Percentiles rank a stretch among this genome's conserved stretches.
Evolutionary conservation across 2,329 filamentous ascomycete species (phyloP).

Genomic region (Exophiala lecanii-corni): DNA sequence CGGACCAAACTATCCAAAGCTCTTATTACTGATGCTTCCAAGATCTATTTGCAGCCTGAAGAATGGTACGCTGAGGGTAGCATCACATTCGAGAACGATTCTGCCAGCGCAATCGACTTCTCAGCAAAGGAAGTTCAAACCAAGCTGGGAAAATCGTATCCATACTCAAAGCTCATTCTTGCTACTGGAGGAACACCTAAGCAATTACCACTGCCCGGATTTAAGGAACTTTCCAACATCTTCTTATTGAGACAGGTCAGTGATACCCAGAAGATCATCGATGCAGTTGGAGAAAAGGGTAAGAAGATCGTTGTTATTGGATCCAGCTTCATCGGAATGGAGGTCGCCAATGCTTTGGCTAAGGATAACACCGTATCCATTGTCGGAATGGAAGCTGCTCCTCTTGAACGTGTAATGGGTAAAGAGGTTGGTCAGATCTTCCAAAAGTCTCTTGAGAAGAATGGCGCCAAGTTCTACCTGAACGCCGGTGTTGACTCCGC

Average conservation of each 20-base stretch:
- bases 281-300: constrained; percentile 68
- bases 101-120: constrained; percentile 74
- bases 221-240: constrained; percentile 81
- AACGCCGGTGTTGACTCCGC: constrained; percentile 78
- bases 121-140: constrained; percentile 67
- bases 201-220: constrained; percentile 72
- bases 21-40: constrained; percentile 72
- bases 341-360: constrained; percentile 77
- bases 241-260: constrained; percentile 77
- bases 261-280: constrained; percentile 71
- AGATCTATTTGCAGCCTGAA: constrained; percentile 70
- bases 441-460: constrained; percentile 72
- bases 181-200: constrained; percentile 79
- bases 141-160: constrained; percentile 62
- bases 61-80: constrained; percentile 68
- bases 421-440: constrained; percentile 75
- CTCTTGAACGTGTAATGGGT: constrained; percentile 83
- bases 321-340: constrained; percentile 96
- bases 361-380: constrained; percentile 81
- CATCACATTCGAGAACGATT: constrained; percentile 53
- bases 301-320: constrained; percentile 94
- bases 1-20: constrained; percentile 95
- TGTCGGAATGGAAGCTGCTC: constrained; percentile 80
- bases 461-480: constrained; percentile 85
- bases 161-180: constrained; percentile 84